These are phyloP conservation scores for Brachypodium distachyon DNA, from an alignment of 202 grass and related monocot genomes.

Conservation along the genomic window DNA sequence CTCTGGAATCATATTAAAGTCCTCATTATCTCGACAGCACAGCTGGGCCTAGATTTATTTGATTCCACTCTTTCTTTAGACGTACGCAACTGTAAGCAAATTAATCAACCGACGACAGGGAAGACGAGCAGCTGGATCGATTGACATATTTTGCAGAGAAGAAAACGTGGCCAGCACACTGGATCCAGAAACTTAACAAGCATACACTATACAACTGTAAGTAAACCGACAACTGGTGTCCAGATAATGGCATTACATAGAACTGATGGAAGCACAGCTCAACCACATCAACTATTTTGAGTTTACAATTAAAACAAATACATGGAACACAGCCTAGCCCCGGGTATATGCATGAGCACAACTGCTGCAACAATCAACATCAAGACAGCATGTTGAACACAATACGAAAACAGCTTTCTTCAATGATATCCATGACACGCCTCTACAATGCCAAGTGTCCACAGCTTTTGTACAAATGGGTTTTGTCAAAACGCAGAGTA, in stretches of 20 bases:
- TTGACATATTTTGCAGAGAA: not conserved
- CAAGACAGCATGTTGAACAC: not conserved
- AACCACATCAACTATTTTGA: not conserved
- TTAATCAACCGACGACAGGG: not conserved
- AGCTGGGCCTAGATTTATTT: not conserved
- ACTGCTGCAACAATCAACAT: conserved; percentile 7
- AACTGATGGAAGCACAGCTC: not conserved
- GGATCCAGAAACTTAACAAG: not conserved
- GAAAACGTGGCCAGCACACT: not conserved
- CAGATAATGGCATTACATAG: not conserved
- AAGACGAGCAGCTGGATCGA: not conserved
- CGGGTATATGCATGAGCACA: not conserved
- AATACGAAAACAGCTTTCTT: not conserved
- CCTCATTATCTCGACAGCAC: not conserved
- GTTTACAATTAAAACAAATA: not conserved
- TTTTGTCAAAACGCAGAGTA: not conserved
- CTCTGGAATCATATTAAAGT: not conserved
- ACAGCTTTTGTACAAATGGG: not conserved
- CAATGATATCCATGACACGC: not conserved
- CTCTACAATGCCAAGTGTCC: not conserved
- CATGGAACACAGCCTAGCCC: not conserved
- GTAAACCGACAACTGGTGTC: not conserved
- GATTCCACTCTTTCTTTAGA: not conserved
- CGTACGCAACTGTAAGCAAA: not conserved
- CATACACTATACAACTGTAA: not conserved